Percentiles rank a stretch among this genome's conserved stretches.
phyloP scores from a whole-genome alignment of 148 eudicot species.

The Cornus florida region DNA sequence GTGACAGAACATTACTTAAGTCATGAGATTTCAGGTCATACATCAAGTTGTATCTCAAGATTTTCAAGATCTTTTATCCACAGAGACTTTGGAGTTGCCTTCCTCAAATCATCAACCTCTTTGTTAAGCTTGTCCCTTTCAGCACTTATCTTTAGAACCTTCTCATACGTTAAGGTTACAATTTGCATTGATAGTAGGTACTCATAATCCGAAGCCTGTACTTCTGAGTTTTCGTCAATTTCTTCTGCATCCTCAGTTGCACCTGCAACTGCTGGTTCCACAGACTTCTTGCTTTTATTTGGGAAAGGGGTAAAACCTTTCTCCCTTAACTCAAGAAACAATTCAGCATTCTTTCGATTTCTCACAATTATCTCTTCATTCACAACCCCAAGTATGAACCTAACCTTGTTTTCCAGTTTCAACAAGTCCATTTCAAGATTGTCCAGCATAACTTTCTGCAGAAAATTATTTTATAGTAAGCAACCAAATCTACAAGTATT shows the following conservation, averaged over 20 bases:
- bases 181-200: slow-evolving; percentile 66
- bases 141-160: slow-evolving; percentile 47
- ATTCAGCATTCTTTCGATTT: slow-evolving; percentile 65
- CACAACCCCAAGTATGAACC: slow-evolving; percentile 69
- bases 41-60: slow-evolving; percentile 40
- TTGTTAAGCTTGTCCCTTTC: slow-evolving; percentile 45
- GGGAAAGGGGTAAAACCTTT: slow-evolving; percentile 62
- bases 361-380: slow-evolving; percentile 63
- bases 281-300: slow-evolving; percentile 33
- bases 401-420: slow-evolving; percentile 56
- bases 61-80: slow-evolving; percentile 72
- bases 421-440: slow-evolving; percentile 47
- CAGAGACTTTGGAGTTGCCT: slow-evolving; percentile 41
- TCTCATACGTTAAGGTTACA: slow-evolving; percentile 59
- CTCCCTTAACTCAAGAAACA: slow-evolving; percentile 54
- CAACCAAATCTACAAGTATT: neutral
- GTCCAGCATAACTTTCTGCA: slow-evolving; percentile 47
- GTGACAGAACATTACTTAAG: neutral
- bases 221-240: slow-evolving; percentile 31
- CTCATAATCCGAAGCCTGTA: slow-evolving; percentile 50
- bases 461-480: neutral
- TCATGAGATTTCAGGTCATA: neutral
- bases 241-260: slow-evolving; percentile 46
- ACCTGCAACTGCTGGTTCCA: slow-evolving; percentile 52
- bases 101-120: slow-evolving; percentile 49